These are phyloP conservation scores for Alternaria alternata DNA, from an alignment of 2,329 filamentous ascomycete species.

Conservation along the genomic window DNA sequence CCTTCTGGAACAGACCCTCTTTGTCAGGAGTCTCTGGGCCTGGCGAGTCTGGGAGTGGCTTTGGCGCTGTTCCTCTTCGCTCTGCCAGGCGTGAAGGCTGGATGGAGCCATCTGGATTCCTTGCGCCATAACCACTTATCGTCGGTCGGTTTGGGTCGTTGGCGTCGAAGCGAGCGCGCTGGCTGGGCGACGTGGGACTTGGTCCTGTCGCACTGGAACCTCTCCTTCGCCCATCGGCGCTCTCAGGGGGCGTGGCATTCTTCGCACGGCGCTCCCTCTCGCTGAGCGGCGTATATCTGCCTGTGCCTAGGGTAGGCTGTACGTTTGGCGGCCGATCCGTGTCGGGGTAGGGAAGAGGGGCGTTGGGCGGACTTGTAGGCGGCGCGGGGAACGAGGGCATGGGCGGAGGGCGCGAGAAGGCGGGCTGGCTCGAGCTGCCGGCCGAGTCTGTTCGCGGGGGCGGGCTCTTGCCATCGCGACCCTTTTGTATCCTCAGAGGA, in stretches of 20 bases:
- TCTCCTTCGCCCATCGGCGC: constrained; percentile 40
- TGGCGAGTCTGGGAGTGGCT: constrained; percentile 82
- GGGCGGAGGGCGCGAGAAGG: constrained; percentile 50
- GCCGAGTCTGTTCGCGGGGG: constrained; percentile 68
- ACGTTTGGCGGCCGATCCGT: constrained; percentile 42
- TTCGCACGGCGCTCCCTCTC: constrained; percentile 46
- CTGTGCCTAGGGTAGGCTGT: constrained; percentile 29
- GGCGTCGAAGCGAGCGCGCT: constrained; percentile 56
- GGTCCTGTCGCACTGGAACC: constrained; percentile 42
- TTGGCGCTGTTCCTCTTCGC: constrained; percentile 80
- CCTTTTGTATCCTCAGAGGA: constrained; percentile 83
- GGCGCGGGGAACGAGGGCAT: constrained; percentile 71
- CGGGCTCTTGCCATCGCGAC: constrained; percentile 62
- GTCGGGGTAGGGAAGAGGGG: constrained; percentile 58
- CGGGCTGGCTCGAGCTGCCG: constrained; percentile 63
- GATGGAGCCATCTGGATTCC: constrained; percentile 42
- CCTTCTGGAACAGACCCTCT: constrained; percentile 79
- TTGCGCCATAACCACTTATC: constrained; percentile 54
- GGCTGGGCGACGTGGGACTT: constrained; percentile 40
- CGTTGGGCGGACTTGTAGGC: constrained; percentile 59
- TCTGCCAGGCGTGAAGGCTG: constrained; percentile 75
- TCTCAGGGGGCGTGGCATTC: constrained; percentile 46
- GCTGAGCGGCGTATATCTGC: constrained; percentile 48
- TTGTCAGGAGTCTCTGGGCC: constrained; percentile 78
- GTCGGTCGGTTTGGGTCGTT: constrained; percentile 60